phyloP scores from a whole-genome alignment of 345 rosid species.

The Gossypium sturtianum region DNA sequence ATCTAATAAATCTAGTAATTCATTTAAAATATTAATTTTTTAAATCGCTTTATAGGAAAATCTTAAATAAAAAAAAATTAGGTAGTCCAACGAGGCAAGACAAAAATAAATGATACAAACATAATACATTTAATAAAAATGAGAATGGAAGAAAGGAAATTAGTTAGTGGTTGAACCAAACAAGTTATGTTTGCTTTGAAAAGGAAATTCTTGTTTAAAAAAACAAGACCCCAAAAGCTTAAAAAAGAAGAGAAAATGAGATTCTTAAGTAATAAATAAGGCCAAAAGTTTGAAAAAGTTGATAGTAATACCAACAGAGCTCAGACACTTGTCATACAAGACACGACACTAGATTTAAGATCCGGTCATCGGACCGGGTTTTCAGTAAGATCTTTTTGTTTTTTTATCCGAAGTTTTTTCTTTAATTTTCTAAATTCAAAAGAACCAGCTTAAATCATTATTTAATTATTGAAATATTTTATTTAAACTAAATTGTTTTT shows the following conservation, averaged over 20 bases:
- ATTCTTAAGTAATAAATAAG: conserved; percentile 7
- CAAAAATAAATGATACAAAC: too few relatives aligned
- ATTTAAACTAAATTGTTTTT: too few relatives aligned
- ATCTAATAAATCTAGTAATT: neutral
- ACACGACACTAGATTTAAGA: neutral
- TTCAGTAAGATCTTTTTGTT: too few relatives aligned
- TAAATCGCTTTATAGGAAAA: too few relatives aligned
- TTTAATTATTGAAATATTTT: too few relatives aligned
- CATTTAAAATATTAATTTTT: too few relatives aligned
- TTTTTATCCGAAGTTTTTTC: too few relatives aligned
- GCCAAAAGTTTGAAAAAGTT: conserved; percentile 9
- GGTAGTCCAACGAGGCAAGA: too few relatives aligned
- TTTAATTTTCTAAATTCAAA: too few relatives aligned
- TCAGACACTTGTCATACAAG: neutral
- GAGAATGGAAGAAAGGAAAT: neutral
- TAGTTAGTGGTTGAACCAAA: conserved; percentile 27
- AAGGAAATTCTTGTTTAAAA: neutral
- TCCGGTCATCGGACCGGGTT: too few relatives aligned
- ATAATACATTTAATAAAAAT: neutral
- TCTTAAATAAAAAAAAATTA: too few relatives aligned
- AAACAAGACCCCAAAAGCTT: neutral
- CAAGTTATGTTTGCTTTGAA: neutral
- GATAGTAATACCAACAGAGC: neutral
- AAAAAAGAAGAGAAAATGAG: neutral
- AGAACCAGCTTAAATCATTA: too few relatives aligned